These are phyloP conservation scores for Plasmodium coatneyi DNA, from an alignment of 169 alveolate genomes.

Conservation along the genomic window DNA sequence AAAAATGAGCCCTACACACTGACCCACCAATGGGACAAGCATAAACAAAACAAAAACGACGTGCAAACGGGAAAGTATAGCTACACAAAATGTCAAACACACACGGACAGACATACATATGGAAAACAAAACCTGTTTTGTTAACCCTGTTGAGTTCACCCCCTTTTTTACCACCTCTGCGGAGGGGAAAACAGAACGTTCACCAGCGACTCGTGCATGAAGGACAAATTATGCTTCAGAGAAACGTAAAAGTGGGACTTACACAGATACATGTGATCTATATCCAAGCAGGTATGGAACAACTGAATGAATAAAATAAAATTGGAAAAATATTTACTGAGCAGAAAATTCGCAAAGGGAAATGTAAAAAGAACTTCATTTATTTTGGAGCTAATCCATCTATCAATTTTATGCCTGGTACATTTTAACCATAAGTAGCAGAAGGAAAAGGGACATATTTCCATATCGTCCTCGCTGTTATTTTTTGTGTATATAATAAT, in stretches of 20 bases:
- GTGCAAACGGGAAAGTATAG: background rate
- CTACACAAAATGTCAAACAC: background rate
- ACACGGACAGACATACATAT: background rate
- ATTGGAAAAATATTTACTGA: slow-evolving; percentile 62
- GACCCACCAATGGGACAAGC: background rate
- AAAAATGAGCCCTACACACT: background rate
- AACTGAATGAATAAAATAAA: slow-evolving; percentile 53
- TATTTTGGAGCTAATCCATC: slow-evolving; percentile 67
- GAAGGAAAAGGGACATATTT: slow-evolving; percentile 54
- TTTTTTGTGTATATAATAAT: slow-evolving; percentile 61
- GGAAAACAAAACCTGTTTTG: background rate
- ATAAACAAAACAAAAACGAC: background rate
- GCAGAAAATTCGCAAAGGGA: slow-evolving; percentile 62
- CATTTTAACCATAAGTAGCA: slow-evolving; percentile 63
- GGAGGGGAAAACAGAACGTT: slow-evolving; percentile 48
- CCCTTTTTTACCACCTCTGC: background rate
- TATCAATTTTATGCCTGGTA: slow-evolving; percentile 36
- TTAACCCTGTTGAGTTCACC: background rate
- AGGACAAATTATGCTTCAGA: slow-evolving; percentile 54
- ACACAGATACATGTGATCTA: slow-evolving; percentile 70
- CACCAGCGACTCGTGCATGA: slow-evolving; percentile 46
- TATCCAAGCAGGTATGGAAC: slow-evolving; percentile 42
- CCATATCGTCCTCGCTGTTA: slow-evolving; percentile 37
- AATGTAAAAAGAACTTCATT: slow-evolving; percentile 60
- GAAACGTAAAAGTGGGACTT: slow-evolving; percentile 70